phyloP scores from a whole-genome alignment of 176 grass and related monocot genomes.

The Ananas comosus region DNA sequence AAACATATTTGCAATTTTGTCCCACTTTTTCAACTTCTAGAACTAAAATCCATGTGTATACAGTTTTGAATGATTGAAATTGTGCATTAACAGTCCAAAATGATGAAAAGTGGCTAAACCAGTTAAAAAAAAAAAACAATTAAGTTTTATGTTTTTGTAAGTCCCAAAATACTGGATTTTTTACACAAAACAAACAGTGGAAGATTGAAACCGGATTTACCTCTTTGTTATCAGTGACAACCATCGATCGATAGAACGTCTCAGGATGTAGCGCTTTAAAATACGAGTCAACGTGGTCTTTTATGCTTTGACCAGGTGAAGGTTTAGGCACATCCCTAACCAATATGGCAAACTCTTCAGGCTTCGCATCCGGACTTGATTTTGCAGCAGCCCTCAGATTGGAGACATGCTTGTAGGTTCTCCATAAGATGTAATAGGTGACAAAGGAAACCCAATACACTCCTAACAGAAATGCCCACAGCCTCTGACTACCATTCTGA shows the following conservation, averaged over 20 bases:
- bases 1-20: too few relatives aligned
- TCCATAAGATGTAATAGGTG: constrained; percentile 83
- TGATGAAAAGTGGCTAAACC: too few relatives aligned
- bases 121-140: too few relatives aligned
- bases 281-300: constrained; percentile 73
- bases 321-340: constrained; percentile 59
- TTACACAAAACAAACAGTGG: background rate
- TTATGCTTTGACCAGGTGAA: constrained; percentile 46
- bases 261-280: constrained; percentile 72
- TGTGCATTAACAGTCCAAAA: too few relatives aligned
- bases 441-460: constrained; percentile 88
- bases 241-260: constrained; percentile 75
- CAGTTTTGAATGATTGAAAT: too few relatives aligned
- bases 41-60: too few relatives aligned
- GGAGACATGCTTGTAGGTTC: constrained; percentile 71
- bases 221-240: constrained; percentile 58
- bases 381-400: constrained; percentile 63
- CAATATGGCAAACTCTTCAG: constrained; percentile 66
- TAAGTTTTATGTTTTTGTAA: too few relatives aligned
- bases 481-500: constrained; percentile 24
- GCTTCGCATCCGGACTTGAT: constrained; percentile 47
- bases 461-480: constrained; percentile 69
- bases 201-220: constrained; percentile 19
- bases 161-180: background rate
- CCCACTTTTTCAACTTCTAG: too few relatives aligned